A percentile compares a stretch with the other conserved stretches of the same genome.
Conservation (phyloP, 129 eudicot genomes). For the Helichrysum umbraculigerum region DNA sequence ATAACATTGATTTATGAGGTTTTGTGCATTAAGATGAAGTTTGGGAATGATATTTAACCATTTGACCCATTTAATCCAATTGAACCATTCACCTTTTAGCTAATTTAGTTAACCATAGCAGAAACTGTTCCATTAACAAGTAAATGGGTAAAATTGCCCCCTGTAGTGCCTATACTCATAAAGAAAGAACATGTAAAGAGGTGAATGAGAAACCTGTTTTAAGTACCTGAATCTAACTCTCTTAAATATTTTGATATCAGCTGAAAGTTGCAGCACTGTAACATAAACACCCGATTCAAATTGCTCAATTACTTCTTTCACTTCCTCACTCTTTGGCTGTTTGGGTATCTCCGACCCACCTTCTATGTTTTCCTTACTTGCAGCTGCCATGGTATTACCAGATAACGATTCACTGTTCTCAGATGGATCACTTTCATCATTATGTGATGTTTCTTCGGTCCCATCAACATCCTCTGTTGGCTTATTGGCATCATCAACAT, state of each 20-base stretch:
- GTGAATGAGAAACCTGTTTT: neutral
- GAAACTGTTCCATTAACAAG: neutral
- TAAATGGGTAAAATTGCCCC: slow-evolving; percentile 5
- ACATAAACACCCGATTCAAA: slow-evolving; percentile 93
- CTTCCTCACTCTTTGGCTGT: slow-evolving; percentile 40
- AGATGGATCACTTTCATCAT: slow-evolving; percentile 26
- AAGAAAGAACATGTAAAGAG: slow-evolving; percentile 7
- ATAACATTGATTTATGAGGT: neutral
- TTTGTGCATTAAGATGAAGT: neutral
- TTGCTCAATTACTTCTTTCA: slow-evolving; percentile 72
- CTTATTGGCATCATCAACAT: slow-evolving; percentile 29
- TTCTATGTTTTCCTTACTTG: slow-evolving; percentile 26
- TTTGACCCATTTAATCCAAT: neutral
- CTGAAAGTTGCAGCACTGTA: slow-evolving; percentile 41
- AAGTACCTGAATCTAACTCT: slow-evolving; percentile 86
- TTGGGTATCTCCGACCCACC: slow-evolving; percentile 8
- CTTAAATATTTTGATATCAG: slow-evolving; percentile 72
- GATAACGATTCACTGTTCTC: slow-evolving; percentile 40
- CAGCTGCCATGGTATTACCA: slow-evolving; percentile 28
- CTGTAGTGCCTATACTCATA: neutral
- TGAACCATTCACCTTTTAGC: neutral
- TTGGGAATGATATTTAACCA: neutral
- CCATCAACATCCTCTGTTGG: slow-evolving; percentile 29
- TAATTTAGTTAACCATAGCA: neutral
- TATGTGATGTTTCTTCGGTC: slow-evolving; percentile 20